Evolutionary conservation across 2,329 filamentous ascomycete genomes (phyloP).

Genomic region (Trichoderma brevicompactum): DNA sequence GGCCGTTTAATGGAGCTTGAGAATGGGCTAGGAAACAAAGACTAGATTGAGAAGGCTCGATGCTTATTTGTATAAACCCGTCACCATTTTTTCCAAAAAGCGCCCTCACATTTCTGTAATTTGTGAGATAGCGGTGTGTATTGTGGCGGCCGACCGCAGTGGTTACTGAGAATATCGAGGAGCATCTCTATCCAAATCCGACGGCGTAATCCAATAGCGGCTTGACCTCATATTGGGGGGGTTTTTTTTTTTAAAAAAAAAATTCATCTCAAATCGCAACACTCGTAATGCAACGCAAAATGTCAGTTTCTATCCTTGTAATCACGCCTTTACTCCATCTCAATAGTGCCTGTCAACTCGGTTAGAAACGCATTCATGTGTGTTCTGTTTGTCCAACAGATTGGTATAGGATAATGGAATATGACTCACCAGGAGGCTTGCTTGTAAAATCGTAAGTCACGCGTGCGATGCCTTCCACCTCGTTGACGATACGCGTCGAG

Average conservation of each 20-base stretch:
- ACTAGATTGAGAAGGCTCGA: no score
- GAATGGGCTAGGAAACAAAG: no score
- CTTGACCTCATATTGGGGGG: conserved; percentile 2
- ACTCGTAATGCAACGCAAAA: conserved; percentile 1
- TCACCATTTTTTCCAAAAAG: no score
- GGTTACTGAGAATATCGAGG: background rate
- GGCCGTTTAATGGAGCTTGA: no score
- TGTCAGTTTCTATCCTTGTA: background rate
- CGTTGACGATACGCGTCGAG: conserved; percentile 67
- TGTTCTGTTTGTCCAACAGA: background rate
- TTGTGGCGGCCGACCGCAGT: background rate
- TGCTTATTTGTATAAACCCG: no score
- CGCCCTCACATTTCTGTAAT: no score
- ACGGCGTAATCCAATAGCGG: background rate
- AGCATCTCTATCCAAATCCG: background rate
- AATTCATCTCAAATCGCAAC: background rate
- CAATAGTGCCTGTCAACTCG: conserved; percentile 62
- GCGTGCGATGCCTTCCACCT: conserved; percentile 70
- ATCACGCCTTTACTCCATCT: conserved; percentile 51
- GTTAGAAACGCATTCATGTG: background rate
- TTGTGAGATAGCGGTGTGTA: background rate
- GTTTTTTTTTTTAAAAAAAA: background rate
- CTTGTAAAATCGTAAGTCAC: conserved; percentile 68
- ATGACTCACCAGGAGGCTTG: conserved; percentile 57
- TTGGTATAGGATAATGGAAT: background rate